A percentile compares a stretch with the other conserved stretches of the same genome.
Evolutionary conservation across 176 grass and related monocot genomes (phyloP).

Genomic region (Zizania latifolia): DNA sequence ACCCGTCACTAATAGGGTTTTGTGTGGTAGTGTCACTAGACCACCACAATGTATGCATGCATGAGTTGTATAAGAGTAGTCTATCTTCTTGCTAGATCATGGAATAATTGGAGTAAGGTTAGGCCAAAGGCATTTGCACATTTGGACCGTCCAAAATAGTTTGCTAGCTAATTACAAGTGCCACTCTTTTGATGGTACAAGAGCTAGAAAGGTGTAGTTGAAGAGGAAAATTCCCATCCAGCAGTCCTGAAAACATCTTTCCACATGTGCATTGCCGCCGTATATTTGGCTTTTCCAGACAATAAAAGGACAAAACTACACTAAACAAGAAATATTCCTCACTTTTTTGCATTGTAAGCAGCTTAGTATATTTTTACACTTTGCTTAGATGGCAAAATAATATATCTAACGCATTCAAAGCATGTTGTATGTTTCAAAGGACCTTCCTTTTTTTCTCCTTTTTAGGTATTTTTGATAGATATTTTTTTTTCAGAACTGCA

Average conservation of each 20-base stretch:
- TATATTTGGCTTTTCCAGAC: background rate
- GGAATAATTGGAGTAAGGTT: slow-evolving; percentile 21
- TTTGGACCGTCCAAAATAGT: slow-evolving; percentile 22
- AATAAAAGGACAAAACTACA: background rate
- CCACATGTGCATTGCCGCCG: background rate
- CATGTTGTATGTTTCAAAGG: no score
- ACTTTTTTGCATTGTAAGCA: background rate
- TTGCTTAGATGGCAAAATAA: background rate
- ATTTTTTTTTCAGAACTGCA: background rate
- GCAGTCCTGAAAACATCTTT: background rate
- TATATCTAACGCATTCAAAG: background rate
- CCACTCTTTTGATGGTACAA: slow-evolving; percentile 17
- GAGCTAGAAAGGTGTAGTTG: background rate
- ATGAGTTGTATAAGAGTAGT: background rate
- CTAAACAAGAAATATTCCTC: background rate
- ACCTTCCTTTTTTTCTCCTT: background rate
- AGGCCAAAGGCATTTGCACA: slow-evolving; percentile 34
- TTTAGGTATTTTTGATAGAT: background rate
- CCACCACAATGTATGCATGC: background rate
- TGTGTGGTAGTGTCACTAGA: no score
- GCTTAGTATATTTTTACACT: background rate
- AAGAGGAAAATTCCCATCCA: background rate
- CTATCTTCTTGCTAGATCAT: background rate
- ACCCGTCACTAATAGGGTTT: no score
- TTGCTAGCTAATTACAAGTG: background rate